Conservation (phyloP, 2,329 filamentous ascomycete genomes). For the Pezicula radicicola region DNA sequence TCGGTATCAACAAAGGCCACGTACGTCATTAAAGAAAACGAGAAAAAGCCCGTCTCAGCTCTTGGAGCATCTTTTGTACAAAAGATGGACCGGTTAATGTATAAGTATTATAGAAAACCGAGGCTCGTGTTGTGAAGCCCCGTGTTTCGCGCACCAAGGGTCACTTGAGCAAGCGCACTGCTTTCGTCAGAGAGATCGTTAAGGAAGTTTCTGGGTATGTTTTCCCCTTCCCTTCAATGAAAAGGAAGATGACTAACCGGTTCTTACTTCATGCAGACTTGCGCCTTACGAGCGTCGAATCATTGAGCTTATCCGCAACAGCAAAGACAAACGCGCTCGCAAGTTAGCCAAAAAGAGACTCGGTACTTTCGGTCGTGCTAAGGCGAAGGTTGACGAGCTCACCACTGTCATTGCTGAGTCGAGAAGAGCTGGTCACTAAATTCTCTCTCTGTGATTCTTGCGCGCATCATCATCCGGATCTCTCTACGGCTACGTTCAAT, state of each 20-base stretch:
- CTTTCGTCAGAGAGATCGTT: slow-evolving; percentile 95
- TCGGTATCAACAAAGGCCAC: slow-evolving; percentile 63
- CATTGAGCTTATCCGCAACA: slow-evolving; percentile 98
- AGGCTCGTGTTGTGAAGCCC: slow-evolving; percentile 72
- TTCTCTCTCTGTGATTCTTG: slow-evolving; percentile 10
- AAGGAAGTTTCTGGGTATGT: slow-evolving; percentile 96
- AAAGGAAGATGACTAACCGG: background rate
- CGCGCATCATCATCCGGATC: no score
- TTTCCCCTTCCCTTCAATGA: slow-evolving; percentile 4
- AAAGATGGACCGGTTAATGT: slow-evolving; percentile 46
- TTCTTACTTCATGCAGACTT: slow-evolving; percentile 49
- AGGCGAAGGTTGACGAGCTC: slow-evolving; percentile 99
- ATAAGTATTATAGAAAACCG: slow-evolving; percentile 66
- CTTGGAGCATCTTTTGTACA: slow-evolving; percentile 63
- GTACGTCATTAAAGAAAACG: slow-evolving; percentile 39
- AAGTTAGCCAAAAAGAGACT: slow-evolving; percentile 99
- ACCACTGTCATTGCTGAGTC: slow-evolving; percentile 96
- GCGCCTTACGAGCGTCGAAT: slow-evolving; percentile 97
- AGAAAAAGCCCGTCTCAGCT: slow-evolving; percentile 53
- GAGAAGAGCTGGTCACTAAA: slow-evolving; percentile 73
- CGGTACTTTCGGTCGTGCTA: slow-evolving; percentile 97
- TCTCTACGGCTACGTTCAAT: no score
- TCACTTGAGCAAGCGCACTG: slow-evolving; percentile 92
- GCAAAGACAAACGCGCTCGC: slow-evolving; percentile 97
- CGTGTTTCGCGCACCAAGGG: slow-evolving; percentile 87